phyloP scores from a whole-genome alignment of 495 filamentous ascomycete species.

The Xylaria palmicola region DNA sequence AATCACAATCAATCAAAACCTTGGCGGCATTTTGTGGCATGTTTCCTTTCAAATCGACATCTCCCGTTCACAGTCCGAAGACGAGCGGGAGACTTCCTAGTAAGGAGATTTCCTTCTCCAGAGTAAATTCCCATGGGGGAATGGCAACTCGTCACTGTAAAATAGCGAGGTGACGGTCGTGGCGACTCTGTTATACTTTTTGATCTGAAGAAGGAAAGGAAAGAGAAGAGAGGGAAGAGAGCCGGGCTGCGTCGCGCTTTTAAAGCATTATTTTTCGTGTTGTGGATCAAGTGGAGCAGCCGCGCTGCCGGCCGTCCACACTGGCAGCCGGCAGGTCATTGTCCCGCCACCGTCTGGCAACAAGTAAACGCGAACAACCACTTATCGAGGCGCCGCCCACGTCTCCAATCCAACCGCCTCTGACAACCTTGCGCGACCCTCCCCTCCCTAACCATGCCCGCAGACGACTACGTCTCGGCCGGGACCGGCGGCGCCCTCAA shows the following conservation, averaged over 20 bases:
- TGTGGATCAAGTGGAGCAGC: no score
- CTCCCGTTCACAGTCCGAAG: slow-evolving; percentile 39
- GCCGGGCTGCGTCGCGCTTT: neutral
- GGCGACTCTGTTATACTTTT: slow-evolving; percentile 54
- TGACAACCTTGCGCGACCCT: no score
- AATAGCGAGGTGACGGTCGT: slow-evolving; percentile 49
- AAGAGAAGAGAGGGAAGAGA: slow-evolving; percentile 16
- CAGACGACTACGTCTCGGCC: slow-evolving; percentile 68
- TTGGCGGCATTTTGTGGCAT: slow-evolving; percentile 15
- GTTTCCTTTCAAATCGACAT: slow-evolving; percentile 48
- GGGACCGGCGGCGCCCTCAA: slow-evolving; percentile 69
- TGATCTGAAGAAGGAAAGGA: slow-evolving; percentile 49
- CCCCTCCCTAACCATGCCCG: slow-evolving; percentile 43
- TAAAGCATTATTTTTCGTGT: slow-evolving; percentile 12
- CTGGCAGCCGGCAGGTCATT: no score
- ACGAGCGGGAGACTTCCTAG: slow-evolving; percentile 52
- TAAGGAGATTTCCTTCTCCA: slow-evolving; percentile 51
- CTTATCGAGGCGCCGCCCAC: neutral
- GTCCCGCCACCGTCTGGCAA: no score
- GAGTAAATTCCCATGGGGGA: slow-evolving; percentile 43
- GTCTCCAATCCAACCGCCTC: neutral
- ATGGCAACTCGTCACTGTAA: slow-evolving; percentile 54
- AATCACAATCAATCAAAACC: no score
- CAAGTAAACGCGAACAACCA: no score
- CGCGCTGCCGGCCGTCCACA: no score